Conservation (phyloP, 345 rosid genomes). For the Euphorbia tirucalli region DNA sequence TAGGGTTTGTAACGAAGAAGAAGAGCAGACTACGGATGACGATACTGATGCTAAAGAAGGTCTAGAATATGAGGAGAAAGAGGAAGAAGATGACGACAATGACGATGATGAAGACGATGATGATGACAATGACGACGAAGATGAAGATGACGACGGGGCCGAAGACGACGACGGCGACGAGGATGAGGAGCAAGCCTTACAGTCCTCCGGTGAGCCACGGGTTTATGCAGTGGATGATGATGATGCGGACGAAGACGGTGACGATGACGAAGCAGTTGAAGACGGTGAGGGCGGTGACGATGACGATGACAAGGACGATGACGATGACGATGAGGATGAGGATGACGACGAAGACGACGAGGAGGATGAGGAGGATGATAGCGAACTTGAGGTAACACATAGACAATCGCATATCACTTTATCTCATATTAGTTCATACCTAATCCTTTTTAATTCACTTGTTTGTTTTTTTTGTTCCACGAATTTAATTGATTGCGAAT, state of each 20-base stretch:
- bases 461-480: too few species aligned
- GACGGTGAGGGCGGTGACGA: constrained; percentile 51
- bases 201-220: constrained; percentile 55
- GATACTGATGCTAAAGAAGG: constrained; percentile 29
- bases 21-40: constrained; percentile 28
- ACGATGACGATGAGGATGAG: constrained; percentile 29
- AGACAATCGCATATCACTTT: not conserved
- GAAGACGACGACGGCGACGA: too few species aligned
- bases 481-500: not conserved
- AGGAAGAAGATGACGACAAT: constrained; percentile 30
- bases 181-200: constrained; percentile 47
- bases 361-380: constrained; percentile 19
- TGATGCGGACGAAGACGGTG: constrained; percentile 52
- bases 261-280: constrained; percentile 43
- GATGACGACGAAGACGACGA: constrained; percentile 31
- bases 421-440: not conserved
- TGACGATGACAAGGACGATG: constrained; percentile 38
- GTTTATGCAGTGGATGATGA: constrained; percentile 52
- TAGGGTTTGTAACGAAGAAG: constrained; percentile 19
- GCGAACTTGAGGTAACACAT: constrained; percentile 17
- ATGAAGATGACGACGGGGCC: constrained; percentile 41
- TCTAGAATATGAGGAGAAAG: constrained; percentile 3
- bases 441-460: not conserved
- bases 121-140: constrained; percentile 22
- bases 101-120: constrained; percentile 23